A percentile compares a stretch with the other conserved stretches of the same genome.
Evolutionary conservation across 179 eudicot species (phyloP).

Genomic region (Amaranthus tricolor): DNA sequence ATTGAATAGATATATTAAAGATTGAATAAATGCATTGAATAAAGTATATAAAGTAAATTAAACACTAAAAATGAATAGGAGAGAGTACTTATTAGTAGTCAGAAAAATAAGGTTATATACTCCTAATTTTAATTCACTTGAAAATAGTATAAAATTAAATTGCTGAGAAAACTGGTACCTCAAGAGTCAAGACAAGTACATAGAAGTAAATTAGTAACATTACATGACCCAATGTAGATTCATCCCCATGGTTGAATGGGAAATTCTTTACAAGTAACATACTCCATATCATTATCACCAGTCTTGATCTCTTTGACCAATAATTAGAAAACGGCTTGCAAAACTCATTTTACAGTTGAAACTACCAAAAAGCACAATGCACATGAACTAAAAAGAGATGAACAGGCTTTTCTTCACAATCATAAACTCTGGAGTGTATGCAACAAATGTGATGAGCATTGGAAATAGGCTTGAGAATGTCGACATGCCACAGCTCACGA

Average conservation of each 20-base stretch:
- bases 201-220: no score
- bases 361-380: constrained; percentile 23
- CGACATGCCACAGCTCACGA: background rate
- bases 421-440: constrained; percentile 12
- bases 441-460: background rate
- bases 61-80: no score
- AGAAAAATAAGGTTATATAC: no score
- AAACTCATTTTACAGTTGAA: constrained; percentile 17
- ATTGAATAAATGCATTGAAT: no score
- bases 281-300: background rate
- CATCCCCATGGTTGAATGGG: background rate
- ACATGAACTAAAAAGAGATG: constrained; percentile 14
- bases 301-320: background rate
- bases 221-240: background rate
- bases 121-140: no score
- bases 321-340: constrained; percentile 16
- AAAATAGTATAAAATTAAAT: no score
- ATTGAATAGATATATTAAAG: no score
- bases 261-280: constrained; percentile 15
- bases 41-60: no score
- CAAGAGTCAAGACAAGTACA: no score
- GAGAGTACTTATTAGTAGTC: no score
- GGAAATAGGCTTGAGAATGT: constrained; percentile 7
- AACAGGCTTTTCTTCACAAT: constrained; percentile 19
- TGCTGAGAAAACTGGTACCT: no score